phyloP scores from a whole-genome alignment of 352 stramenopile genomes.

The Pythium aristosporum region DNA sequence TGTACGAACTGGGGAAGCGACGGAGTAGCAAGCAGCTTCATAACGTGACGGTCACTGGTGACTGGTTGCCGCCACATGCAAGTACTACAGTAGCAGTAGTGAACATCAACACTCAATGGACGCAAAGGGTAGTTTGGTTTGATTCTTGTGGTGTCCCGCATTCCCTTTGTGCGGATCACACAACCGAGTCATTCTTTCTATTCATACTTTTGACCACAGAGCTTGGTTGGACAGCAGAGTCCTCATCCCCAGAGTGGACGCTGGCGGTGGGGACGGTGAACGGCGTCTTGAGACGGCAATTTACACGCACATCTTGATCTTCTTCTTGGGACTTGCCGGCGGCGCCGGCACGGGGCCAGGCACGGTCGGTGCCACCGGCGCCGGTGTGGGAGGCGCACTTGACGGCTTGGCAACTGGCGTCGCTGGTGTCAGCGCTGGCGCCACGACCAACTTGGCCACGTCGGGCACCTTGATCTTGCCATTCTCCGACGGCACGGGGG shows the following conservation, averaged over 20 bases:
- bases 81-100: too few relatives aligned
- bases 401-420: background rate
- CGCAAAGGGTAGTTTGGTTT: too few relatives aligned
- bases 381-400: background rate
- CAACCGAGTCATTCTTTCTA: background rate
- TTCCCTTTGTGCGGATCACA: conserved; percentile 1
- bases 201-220: background rate
- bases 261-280: background rate
- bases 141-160: background rate
- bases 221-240: background rate
- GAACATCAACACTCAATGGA: too few relatives aligned
- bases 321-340: conserved; percentile 20
- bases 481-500: conserved; percentile 1
- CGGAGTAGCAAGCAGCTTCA: too few relatives aligned
- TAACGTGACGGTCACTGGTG: too few relatives aligned
- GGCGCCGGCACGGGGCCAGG: conserved; percentile 6
- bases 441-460: conserved; percentile 6
- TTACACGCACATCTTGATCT: conserved; percentile 31
- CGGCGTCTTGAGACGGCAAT: background rate
- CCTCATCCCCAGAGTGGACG: background rate
- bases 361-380: conserved; percentile 1
- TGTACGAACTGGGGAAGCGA: too few relatives aligned
- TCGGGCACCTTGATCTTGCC: conserved; percentile 12
- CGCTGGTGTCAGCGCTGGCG: background rate
- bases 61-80: too few relatives aligned